Evolutionary conservation across 345 rosid genomes (phyloP).

Genomic region (Camelina neglecta): DNA sequence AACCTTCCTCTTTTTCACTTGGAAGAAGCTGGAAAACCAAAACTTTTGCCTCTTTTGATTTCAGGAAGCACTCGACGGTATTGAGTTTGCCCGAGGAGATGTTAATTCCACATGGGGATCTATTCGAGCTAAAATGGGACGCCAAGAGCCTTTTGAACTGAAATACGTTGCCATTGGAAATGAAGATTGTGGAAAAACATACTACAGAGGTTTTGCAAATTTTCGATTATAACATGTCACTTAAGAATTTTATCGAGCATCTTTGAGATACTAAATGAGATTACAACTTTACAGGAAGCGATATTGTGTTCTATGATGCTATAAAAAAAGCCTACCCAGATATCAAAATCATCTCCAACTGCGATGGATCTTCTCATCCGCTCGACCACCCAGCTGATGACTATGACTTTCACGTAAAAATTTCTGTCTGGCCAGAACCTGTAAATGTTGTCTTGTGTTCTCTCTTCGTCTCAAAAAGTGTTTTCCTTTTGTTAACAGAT

Average conservation of each 20-base stretch:
- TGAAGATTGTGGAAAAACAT: conserved; percentile 87
- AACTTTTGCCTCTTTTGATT: conserved; percentile 13
- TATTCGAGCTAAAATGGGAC: conserved; percentile 92
- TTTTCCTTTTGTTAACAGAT: conserved; percentile 46
- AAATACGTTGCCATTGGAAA: conserved; percentile 93
- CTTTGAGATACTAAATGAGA: conserved; percentile 28
- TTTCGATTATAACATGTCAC: conserved; percentile 19
- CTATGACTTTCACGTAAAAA: conserved; percentile 82
- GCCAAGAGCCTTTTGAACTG: conserved; percentile 85
- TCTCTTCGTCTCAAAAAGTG: conserved; percentile 1
- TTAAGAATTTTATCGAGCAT: background rate
- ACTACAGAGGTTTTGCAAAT: conserved; percentile 71
- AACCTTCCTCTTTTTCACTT: conserved; percentile 28
- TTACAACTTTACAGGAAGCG: conserved; percentile 66
- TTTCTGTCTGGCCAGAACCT: background rate
- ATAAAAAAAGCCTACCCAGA: conserved; percentile 79
- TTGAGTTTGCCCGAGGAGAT: conserved; percentile 88
- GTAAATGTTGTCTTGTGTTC: background rate
- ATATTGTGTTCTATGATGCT: conserved; percentile 84
- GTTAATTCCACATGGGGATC: conserved; percentile 84
- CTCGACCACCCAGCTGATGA: conserved; percentile 90
- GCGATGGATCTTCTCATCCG: conserved; percentile 78
- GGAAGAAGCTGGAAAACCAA: conserved; percentile 5
- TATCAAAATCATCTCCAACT: conserved; percentile 87
- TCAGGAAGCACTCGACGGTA: conserved; percentile 96